Evolutionary conservation across 495 filamentous ascomycete genomes (phyloP), one percentile per base, ranked within the genome.

Genomic region (Aspergillus bertholletiae): DNA sequence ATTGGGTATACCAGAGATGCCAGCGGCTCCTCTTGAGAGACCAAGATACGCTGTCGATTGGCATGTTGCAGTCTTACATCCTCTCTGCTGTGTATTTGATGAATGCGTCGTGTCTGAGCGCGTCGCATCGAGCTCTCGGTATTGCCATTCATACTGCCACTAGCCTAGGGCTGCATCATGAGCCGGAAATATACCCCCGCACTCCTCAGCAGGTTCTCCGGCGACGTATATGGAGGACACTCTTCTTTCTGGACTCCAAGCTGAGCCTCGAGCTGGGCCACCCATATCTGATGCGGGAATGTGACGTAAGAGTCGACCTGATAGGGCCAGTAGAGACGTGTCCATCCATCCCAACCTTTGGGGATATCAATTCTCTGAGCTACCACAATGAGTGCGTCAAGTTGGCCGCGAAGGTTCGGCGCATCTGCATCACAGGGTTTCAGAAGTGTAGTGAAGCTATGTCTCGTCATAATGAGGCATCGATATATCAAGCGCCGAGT

Each of bases 61-160:
- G 69, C 17, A 81, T 79, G 0, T 56, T 84, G 17, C 81, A 84
- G 57, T 77, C 75, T 57, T 71, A 80, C 50, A 64, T 80, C 13
- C 58, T 76, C 7, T 74, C 62, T 21, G 60, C 68, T 5, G 56
- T 80, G 12, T 82, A 79, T 58, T 66, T 81, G 2, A 73, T 62
- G 46, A 62, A 65, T 40, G 79, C 69, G 0, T 74, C 72, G 7
- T 80, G 78, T 46, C 76, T 75, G 23, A 83, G 80, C 54, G 80
- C 76, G 70, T 68, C 73, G 1, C 61, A 81, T 53, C 69, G 57
- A 52, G 58, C 69, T 1, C 43, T 69, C 2, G 73, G 61, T 12
- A 58, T 74, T 21, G 77, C 78, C 0, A 67, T 80, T 17, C 70
- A 75, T 8, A 76, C 70, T 2, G 80, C 79, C 7, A 67, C 78